Conservation (phyloP, 2,329 filamentous ascomycete genomes). For the Aspergillus sp. region DNA sequence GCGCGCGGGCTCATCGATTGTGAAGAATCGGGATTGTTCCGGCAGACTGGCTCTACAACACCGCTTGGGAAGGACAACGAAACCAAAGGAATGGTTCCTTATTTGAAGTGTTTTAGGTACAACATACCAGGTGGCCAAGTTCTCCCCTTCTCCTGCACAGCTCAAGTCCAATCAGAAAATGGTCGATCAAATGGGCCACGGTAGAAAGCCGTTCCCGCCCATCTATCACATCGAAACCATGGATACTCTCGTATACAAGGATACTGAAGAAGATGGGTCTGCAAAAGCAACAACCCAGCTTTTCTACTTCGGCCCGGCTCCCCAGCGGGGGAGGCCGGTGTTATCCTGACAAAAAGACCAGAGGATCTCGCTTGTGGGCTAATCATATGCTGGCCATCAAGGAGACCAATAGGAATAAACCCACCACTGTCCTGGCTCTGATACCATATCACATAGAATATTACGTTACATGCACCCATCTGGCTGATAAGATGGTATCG, state of each 20-base stretch:
- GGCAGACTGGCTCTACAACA: neutral
- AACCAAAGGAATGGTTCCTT: neutral
- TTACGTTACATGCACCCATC: too few species aligned
- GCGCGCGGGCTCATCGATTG: too few species aligned
- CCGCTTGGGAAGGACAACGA: neutral
- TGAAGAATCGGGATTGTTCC: too few species aligned
- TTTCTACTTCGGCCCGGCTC: neutral
- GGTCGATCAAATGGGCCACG: neutral
- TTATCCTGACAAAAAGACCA: too few species aligned
- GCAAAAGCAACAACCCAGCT: neutral
- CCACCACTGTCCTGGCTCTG: too few species aligned
- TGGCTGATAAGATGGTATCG: neutral
- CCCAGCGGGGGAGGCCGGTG: neutral
- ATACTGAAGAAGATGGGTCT: neutral
- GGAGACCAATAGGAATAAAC: too few species aligned
- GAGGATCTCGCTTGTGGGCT: too few species aligned
- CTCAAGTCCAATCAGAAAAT: conserved; percentile 1
- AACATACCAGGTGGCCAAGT: conserved; percentile 1
- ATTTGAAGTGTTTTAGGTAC: conserved; percentile 1
- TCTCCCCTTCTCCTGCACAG: neutral
- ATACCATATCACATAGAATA: too few species aligned
- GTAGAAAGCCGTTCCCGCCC: neutral
- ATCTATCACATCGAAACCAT: conserved; percentile 2
- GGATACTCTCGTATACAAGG: neutral
- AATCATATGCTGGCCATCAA: too few species aligned